These are phyloP conservation scores for Vitis hybrid DNA, from an alignment of 177 flowering plant species.

Conservation along the genomic window DNA sequence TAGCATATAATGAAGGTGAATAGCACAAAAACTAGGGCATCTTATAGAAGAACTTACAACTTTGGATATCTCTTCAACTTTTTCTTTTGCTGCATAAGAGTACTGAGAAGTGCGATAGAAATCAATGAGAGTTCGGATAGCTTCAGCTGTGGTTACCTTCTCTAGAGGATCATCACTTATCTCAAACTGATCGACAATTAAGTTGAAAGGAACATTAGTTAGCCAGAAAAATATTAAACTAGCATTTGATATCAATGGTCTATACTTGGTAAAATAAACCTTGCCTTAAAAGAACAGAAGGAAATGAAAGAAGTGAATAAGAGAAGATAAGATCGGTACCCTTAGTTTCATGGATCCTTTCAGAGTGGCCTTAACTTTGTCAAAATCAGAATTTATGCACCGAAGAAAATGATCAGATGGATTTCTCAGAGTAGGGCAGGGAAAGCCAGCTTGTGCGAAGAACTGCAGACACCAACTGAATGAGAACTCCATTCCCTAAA, in stretches of 20 bases:
- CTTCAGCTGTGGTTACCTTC: conserved; percentile 80
- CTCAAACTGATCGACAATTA: conserved; percentile 51
- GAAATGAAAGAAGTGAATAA: neutral
- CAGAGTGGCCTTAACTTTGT: conserved; percentile 89
- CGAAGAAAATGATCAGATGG: conserved; percentile 96
- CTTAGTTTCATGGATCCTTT: conserved; percentile 91
- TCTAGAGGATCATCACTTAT: conserved; percentile 80
- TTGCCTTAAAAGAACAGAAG: neutral
- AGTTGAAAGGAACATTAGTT: neutral
- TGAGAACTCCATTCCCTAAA: neutral
- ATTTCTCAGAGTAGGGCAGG: conserved; percentile 89
- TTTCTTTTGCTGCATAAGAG: conserved; percentile 50
- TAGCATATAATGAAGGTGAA: no score
- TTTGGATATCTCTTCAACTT: conserved; percentile 75
- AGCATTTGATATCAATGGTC: neutral
- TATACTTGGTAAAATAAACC: no score
- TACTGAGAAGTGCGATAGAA: conserved; percentile 62
- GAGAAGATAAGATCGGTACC: conserved; percentile 37
- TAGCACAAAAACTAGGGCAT: no score
- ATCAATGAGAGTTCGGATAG: conserved; percentile 56
- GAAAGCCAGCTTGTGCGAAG: conserved; percentile 95
- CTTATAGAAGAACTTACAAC: conserved; percentile 47
- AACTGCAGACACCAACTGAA: conserved; percentile 45
- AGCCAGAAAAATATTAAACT: neutral
- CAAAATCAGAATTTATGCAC: conserved; percentile 93